Base-by-base conservation (phyloP, 1,284 basidiomycete species). In the Schizophyllum commune region DNA sequence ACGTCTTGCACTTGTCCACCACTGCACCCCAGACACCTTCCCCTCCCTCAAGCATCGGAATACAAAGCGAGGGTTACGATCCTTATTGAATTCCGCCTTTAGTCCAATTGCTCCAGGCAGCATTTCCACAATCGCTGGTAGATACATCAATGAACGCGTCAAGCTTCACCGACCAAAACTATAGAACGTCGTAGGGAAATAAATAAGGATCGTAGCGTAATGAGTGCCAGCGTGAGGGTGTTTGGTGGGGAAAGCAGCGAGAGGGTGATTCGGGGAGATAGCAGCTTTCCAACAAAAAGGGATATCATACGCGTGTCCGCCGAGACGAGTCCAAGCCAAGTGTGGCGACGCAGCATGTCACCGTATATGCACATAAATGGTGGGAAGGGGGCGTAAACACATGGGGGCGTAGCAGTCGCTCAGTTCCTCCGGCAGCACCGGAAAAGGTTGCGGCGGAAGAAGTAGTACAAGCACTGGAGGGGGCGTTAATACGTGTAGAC, bases 401-500 rank as follows among this genome's bases (percentile, higher is more conserved):
- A 55, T 20, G 11, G 19, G 53, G 27, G 9, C 53, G 27, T 55
- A 15, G 20, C 53, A 17, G 51, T 52, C 51, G 15, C 27, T 55
- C 75, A 92, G 70, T 88, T 90, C 70, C 80, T 82, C 68, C 91
- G 81, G 83, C 88, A 93, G 73, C 80, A 88, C 65, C 88, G 79
- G 84, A 92, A 93, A 56, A 93, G 73, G 74, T 92, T 92, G 65
- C 91, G 83, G 74, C 82, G 89, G 79, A 92, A 83, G 80, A 86
- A 91, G 78, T 92, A 93, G 73, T 71, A 91, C 66, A 92, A 70
- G 71, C 90, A 92, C 90, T 92, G 66, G 5, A 63, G 33, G 65
- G 17, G 52, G 51, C 21, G 59, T 74, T 58, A 72, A 64, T n/a
- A 21, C 34, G 20, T 61, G 34, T 32, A 19, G 55, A 34, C 47